Conservation (phyloP, 352 stramenopile genomes). For the Plasmopara muralis region DNA sequence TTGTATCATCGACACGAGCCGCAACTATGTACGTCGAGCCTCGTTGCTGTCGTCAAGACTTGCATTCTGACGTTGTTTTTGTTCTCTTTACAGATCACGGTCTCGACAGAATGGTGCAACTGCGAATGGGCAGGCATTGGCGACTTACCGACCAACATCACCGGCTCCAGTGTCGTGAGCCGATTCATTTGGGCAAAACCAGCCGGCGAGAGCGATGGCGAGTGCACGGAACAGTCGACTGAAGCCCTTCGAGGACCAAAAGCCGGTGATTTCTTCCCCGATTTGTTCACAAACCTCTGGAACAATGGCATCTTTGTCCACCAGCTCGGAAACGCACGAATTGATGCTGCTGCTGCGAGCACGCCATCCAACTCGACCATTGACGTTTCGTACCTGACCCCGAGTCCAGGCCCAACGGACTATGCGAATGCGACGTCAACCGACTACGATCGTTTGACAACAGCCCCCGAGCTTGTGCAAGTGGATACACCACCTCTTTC, state of each 20-base stretch:
- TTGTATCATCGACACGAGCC: constrained; percentile 38
- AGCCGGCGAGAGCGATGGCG: constrained; percentile 39
- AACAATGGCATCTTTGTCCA: constrained; percentile 44
- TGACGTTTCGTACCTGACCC: too few relatives aligned
- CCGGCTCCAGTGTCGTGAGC: constrained; percentile 25
- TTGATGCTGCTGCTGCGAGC: constrained; percentile 2
- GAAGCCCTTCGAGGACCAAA: constrained; percentile 31
- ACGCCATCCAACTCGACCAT: background rate
- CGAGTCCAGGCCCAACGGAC: too few relatives aligned
- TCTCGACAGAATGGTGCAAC: constrained; percentile 38
- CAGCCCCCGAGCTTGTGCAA: constrained; percentile 2
- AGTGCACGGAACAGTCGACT: constrained; percentile 23
- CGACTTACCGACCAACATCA: constrained; percentile 25
- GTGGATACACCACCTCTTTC: constrained; percentile 8
- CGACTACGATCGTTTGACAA: background rate
- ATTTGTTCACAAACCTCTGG: constrained; percentile 49
- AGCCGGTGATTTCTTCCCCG: constrained; percentile 43
- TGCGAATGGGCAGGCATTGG: constrained; percentile 30
- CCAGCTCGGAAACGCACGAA: constrained; percentile 16
- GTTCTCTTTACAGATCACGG: background rate
- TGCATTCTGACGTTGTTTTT: background rate
- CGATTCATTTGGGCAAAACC: constrained; percentile 43
- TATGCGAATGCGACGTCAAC: background rate
- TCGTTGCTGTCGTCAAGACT: background rate
- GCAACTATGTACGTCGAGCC: constrained; percentile 22